Evolutionary conservation across 148 eudicot species (phyloP).

Genomic region (Simmondsia chinensis): DNA sequence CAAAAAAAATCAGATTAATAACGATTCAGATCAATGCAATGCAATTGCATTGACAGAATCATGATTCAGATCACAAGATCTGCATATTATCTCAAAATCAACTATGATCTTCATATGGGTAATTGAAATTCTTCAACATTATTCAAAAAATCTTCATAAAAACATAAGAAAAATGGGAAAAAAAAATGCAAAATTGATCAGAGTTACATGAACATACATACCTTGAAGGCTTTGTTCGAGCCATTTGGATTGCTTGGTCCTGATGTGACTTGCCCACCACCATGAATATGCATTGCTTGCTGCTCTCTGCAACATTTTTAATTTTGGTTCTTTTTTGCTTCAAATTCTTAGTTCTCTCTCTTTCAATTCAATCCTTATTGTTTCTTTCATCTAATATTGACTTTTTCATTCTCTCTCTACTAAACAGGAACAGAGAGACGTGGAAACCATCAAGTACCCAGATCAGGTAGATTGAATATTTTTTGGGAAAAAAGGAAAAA

Average conservation of each 20-base stretch:
- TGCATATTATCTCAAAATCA: too few relatives aligned
- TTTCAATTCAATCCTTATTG: not conserved
- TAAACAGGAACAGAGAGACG: constrained; percentile 20
- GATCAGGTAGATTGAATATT: constrained; percentile 1
- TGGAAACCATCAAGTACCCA: constrained; percentile 5
- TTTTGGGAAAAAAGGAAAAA: constrained; percentile 2
- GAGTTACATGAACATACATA: too few relatives aligned
- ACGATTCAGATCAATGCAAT: too few relatives aligned
- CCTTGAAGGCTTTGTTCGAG: constrained; percentile 78
- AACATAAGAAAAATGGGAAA: not conserved
- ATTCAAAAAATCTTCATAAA: too few relatives aligned
- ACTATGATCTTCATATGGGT: too few relatives aligned
- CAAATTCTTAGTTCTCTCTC: not conserved
- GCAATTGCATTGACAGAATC: too few relatives aligned
- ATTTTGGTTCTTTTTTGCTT: not conserved
- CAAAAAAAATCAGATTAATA: too few relatives aligned
- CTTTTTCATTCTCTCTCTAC: constrained; percentile 10
- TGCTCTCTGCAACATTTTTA: constrained; percentile 75
- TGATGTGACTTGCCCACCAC: constrained; percentile 80
- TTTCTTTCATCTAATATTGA: constrained; percentile 3
- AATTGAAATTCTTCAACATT: too few relatives aligned
- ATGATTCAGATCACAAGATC: too few relatives aligned
- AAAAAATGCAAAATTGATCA: not conserved
- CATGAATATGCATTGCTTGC: constrained; percentile 80
- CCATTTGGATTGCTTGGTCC: constrained; percentile 88